Evolutionary conservation across 225 moss, liverwort and hornwort species (phyloP).

Genomic region (Lunularia cruciata): DNA sequence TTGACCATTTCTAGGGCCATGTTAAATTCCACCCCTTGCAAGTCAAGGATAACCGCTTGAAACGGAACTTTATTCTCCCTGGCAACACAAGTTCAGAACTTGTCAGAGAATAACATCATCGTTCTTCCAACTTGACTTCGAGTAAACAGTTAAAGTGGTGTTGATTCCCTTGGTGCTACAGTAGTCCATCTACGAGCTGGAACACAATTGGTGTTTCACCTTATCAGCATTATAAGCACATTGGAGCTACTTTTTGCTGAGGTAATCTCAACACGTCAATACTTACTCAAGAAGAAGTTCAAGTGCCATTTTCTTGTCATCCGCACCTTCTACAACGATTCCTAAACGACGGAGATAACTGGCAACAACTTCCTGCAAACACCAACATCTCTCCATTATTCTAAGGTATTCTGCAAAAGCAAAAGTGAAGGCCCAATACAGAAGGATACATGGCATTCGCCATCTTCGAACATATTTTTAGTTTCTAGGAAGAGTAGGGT

Average conservation of each 20-base stretch:
- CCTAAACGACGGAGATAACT: conserved; percentile 61
- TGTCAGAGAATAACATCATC: neutral
- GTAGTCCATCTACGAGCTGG: too few species aligned
- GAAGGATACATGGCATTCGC: too few species aligned
- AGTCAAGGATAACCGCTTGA: conserved; percentile 58
- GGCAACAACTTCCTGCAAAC: conserved; percentile 60
- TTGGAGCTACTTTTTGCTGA: neutral
- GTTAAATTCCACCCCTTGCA: conserved; percentile 54
- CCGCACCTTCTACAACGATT: conserved; percentile 49
- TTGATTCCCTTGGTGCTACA: too few species aligned
- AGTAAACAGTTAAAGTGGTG: too few species aligned
- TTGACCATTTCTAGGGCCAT: conserved; percentile 41
- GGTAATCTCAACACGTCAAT: neutral
- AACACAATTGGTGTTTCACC: too few species aligned
- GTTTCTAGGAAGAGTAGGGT: too few species aligned
- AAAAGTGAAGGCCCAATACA: too few species aligned
- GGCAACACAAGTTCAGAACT: neutral
- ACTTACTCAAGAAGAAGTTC: conserved; percentile 51
- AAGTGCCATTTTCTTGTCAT: conserved; percentile 46
- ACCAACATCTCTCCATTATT: neutral
- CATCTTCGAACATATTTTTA: too few species aligned
- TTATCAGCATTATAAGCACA: too few species aligned
- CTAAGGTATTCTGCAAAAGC: too few species aligned
- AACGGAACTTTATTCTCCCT: conserved; percentile 43
- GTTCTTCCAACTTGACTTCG: too few species aligned